A percentile compares a stretch with the other conserved stretches of the same genome.
phyloP scores from a whole-genome alignment of 2,329 filamentous ascomycete species.

The Cryphonectria naterciae region DNA sequence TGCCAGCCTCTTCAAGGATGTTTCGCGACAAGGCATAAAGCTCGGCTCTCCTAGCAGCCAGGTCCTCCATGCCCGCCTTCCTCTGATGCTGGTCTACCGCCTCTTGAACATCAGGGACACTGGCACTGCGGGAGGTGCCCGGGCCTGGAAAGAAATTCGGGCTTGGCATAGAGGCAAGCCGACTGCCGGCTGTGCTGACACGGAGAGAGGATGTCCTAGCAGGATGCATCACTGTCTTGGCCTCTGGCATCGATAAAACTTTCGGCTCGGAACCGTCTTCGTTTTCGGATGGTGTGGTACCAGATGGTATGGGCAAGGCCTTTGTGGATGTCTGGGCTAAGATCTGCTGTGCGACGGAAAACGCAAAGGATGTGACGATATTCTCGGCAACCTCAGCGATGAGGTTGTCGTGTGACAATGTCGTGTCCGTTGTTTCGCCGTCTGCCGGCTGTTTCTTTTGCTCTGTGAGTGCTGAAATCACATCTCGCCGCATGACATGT shows the following conservation, averaged over 20 bases:
- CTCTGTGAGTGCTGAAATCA: slow-evolving; percentile 63
- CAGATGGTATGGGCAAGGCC: slow-evolving; percentile 67
- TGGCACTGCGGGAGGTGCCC: slow-evolving; percentile 41
- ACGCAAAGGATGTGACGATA: slow-evolving; percentile 77
- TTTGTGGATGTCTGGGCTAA: slow-evolving; percentile 75
- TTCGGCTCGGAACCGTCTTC: slow-evolving; percentile 61
- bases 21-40: slow-evolving; percentile 80
- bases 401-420: slow-evolving; percentile 38
- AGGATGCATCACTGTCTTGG: slow-evolving; percentile 73
- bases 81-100: slow-evolving; percentile 40
- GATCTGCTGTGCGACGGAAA: slow-evolving; percentile 75
- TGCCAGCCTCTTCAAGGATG: slow-evolving; percentile 75
- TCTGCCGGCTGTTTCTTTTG: slow-evolving; percentile 44
- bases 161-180: slow-evolving; percentile 47
- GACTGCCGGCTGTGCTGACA: slow-evolving; percentile 41
- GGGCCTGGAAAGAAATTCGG: slow-evolving; percentile 58
- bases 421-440: slow-evolving; percentile 34
- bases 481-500: slow-evolving; percentile 77
- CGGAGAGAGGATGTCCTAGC: slow-evolving; percentile 65
- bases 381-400: slow-evolving; percentile 68
- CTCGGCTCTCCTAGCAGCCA: slow-evolving; percentile 82
- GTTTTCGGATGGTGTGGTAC: slow-evolving; percentile 48
- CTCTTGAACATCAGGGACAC: slow-evolving; percentile 44
- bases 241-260: slow-evolving; percentile 61
- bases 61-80: slow-evolving; percentile 73